phyloP scores from a whole-genome alignment of 2,329 filamentous ascomycete genomes.

The Pseudogymnoascus sp. region DNA sequence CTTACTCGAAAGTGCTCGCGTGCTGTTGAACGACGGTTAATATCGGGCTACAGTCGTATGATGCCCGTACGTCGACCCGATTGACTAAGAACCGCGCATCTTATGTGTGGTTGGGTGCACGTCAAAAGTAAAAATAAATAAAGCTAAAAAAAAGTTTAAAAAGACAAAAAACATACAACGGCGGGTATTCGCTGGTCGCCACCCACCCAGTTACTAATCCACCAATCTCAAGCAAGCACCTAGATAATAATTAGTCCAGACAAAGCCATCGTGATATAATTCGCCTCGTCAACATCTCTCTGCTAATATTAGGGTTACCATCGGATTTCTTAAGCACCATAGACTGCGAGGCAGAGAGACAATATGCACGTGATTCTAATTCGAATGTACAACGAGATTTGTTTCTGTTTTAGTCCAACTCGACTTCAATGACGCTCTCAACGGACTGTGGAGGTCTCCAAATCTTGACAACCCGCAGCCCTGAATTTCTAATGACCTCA shows the following conservation, averaged over 20 bases:
- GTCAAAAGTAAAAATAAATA: neutral
- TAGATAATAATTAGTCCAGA: neutral
- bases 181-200: no score
- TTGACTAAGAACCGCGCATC: neutral
- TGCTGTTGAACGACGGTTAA: neutral
- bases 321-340: no score
- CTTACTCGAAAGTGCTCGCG: neutral
- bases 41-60: neutral
- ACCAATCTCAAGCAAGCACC: no score
- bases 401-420: neutral
- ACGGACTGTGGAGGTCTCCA: constrained; percentile 4
- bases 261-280: no score
- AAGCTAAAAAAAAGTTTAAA: neutral
- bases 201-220: no score
- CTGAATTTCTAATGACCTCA: neutral
- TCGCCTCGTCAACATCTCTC: no score
- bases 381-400: neutral
- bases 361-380: neutral
- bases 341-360: neutral
- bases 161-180: no score
- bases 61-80: neutral
- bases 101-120: neutral
- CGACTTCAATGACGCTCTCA: neutral
- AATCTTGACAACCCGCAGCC: neutral
- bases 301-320: no score